Evolutionary conservation across 225 moss, liverwort and hornwort species (phyloP), one percentile per base, ranked within the genome.

Genomic region (Rhytidiadelphus loreus): DNA sequence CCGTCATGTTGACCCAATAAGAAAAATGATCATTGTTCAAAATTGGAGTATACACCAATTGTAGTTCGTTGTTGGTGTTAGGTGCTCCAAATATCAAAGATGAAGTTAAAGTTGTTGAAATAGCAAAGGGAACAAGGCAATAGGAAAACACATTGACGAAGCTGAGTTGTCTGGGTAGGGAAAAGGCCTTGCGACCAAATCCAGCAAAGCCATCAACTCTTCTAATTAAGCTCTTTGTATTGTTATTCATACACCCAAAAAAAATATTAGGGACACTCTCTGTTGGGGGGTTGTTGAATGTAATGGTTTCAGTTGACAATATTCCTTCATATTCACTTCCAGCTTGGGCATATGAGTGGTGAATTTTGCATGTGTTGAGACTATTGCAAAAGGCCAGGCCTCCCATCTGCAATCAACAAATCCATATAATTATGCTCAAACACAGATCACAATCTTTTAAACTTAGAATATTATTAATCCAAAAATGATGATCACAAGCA

Each of bases 21-120:
- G 0, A 6, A 8, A 0, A 4, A 3, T 0, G 2, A 71, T 10
- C 6, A 29, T 29, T 17, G 6, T 44, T 72, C 28, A 72, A 72
- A 44, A 72, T 16, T 72, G 28, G 72, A 72, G 72, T 72, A 11
- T 72, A 72, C 3, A 29, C 44, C 17, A 72, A 17, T 44, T 72
- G 44, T 0, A 28, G 6, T 9, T 72, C 11, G 1, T 44, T 72
- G 11, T 14, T 29, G 6, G 28, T 29, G 29, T 72, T 3, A 11
- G 17, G 44, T 1, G 44, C 72, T 10, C 72, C 44, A 72, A 72
- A 72, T 28, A 44, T 29, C 22, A 72, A 44, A 4, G 72, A 3
- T 29, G 72, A 72, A 72, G 72, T 44, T 72, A 72, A 28, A 44
- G 44, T 44, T 29, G 29, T 17, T 9, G 44, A 72, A 44, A 29